Conservation (phyloP, 2,329 filamentous ascomycete genomes). For the Hyphodiscus sp. region DNA sequence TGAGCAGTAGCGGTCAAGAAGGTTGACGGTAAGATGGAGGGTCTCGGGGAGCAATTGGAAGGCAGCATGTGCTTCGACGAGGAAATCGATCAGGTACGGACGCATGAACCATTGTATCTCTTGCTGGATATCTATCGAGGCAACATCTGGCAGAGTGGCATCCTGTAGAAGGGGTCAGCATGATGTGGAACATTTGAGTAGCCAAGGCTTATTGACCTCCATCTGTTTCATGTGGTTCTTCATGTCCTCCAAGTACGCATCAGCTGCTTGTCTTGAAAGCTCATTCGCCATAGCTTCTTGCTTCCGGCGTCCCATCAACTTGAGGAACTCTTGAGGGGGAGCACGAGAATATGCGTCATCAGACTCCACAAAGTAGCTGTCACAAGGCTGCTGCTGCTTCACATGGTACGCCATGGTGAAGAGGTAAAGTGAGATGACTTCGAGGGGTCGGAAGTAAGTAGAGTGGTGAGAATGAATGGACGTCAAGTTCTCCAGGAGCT, state of each 20-base stretch:
- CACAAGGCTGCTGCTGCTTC: conserved; percentile 49
- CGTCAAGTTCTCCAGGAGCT: conserved; percentile 33
- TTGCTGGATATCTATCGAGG: conserved; percentile 96
- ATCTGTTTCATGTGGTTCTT: conserved; percentile 91
- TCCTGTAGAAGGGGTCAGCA: conserved; percentile 42
- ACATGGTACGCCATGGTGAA: conserved; percentile 27
- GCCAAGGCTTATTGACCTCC: conserved; percentile 51
- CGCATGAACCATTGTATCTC: conserved; percentile 99
- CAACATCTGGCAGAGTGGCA: conserved; percentile 90
- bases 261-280: conserved; percentile 74
- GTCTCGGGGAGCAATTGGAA: conserved; percentile 93
- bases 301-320: conserved; percentile 70
- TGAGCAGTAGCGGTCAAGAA: conserved; percentile 96
- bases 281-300: conserved; percentile 87
- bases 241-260: conserved; percentile 92
- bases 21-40: conserved; percentile 91
- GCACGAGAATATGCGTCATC: conserved; percentile 33
- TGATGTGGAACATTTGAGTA: conserved; percentile 4
- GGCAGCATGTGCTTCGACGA: conserved; percentile 92
- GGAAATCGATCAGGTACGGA: conserved; percentile 94
- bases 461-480: conserved; percentile 26
- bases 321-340: conserved; percentile 63
- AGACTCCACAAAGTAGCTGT: conserved; percentile 62
- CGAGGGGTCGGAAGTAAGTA: conserved; percentile 5
- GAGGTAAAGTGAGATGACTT: conserved; percentile 8